phyloP scores from a whole-genome alignment of 2,329 filamentous ascomycete species.

The Clonostachys byssicola region DNA sequence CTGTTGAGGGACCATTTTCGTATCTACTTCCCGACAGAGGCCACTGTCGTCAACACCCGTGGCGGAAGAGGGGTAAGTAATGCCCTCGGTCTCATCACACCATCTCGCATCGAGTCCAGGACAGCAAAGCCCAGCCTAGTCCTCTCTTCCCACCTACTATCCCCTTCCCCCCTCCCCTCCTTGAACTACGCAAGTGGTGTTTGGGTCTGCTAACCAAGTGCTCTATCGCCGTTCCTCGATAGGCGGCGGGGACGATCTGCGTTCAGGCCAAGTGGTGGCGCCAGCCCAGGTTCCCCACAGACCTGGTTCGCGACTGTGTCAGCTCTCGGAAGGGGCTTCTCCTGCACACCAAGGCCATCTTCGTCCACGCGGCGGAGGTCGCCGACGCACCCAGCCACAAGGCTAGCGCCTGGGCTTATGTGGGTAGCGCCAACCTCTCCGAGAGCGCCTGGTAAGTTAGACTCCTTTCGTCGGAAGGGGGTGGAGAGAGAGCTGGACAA shows the following conservation, averaged over 20 bases:
- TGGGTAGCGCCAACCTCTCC: constrained; percentile 88
- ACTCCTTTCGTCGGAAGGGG: constrained; percentile 4
- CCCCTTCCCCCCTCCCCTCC: too few species aligned
- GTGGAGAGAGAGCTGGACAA: too few species aligned
- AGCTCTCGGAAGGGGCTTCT: constrained; percentile 69
- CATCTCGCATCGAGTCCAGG: too few species aligned
- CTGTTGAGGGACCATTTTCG: constrained; percentile 49
- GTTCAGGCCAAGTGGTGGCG: constrained; percentile 72
- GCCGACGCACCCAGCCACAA: constrained; percentile 23
- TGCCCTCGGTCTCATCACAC: background rate
- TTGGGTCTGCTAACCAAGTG: too few species aligned
- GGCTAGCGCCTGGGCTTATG: constrained; percentile 62
- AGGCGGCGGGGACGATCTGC: constrained; percentile 80
- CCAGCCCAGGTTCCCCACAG: constrained; percentile 62
- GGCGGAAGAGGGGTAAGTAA: constrained; percentile 53
- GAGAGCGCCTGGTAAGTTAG: constrained; percentile 83
- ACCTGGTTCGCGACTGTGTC: constrained; percentile 70
- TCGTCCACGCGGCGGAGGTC: constrained; percentile 29
- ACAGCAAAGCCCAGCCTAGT: too few species aligned
- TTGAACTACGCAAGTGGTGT: too few species aligned
- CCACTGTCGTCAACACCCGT: constrained; percentile 63
- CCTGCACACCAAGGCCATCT: constrained; percentile 81
- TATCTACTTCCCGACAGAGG: constrained; percentile 75
- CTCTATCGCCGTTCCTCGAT: too few species aligned
- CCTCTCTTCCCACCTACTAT: too few species aligned